Evolutionary conservation across 805 yeast species (phyloP), one percentile per base, ranked within the genome.

Genomic region (Schwanniomyces polymorphus): DNA sequence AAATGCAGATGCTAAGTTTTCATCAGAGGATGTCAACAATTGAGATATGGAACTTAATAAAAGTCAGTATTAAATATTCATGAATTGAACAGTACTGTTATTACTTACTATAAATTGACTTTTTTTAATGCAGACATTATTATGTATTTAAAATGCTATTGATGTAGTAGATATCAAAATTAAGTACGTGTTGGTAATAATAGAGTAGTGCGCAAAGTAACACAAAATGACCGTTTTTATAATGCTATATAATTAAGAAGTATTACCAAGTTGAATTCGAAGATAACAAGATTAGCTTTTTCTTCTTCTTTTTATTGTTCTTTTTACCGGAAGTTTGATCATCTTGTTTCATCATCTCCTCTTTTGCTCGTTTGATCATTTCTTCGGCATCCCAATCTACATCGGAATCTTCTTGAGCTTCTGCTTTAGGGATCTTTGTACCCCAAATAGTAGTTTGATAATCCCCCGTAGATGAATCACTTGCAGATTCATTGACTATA

Each of bases 391-490:
- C 84, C 58, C 74, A 71, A 34, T 72, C 78, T 47, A 75, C 79
- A 7, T 67, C 74, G n/a, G 54, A 62, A 2, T 56, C 62, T 2
- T 66, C 67, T 4, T 46, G 55, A 10, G 27, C 41, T 26, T 70
- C 76, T 0, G 68, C 54, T 44, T 66, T 72, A 4, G 76, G 78
- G 2, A 82, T 79, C 44, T 67, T 72, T 0, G 94, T 87, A 0
- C 95, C 95, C 95, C 95, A 88, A 2, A 88, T 82, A 0, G 94
- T 84, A 1, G 81, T 78, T 34, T 73, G 70, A 45, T 59, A 67
- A 10, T 63, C 64, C 0, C 56, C 58, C 14, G 55, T 59, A 26
- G 44, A 43, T 17, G 55, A 41, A 18, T 47, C 50, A 27, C 47
- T 44, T 11, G 47, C 25, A 1, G 48, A 39, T 4, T 35, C 42